These are phyloP conservation scores for Yarrowia sp. DNA, from an alignment of 805 yeast genomes.

Conservation along the genomic window DNA sequence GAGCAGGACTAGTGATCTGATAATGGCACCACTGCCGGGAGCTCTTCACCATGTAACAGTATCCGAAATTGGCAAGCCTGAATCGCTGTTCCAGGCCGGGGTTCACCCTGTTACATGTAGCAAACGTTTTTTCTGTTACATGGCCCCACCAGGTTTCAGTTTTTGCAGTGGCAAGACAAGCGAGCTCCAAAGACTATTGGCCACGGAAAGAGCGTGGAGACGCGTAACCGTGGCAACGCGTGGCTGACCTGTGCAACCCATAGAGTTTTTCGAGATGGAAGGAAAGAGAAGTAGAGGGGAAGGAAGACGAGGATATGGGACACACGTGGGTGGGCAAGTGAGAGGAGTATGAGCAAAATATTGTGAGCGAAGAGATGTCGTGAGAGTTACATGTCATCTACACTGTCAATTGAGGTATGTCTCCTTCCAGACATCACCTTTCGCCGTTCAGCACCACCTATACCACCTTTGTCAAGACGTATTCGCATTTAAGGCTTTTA, in stretches of 20 bases:
- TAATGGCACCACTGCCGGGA: no score
- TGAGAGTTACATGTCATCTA: no score
- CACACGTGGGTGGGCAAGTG: no score
- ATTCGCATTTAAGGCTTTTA: conserved; percentile 1
- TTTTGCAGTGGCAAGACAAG: background rate
- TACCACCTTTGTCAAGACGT: conserved; percentile 8
- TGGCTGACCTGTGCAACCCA: background rate
- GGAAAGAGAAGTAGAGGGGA: background rate
- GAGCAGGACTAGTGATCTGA: background rate
- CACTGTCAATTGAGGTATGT: no score
- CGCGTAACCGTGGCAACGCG: conserved; percentile 39
- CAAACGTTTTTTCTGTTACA: background rate
- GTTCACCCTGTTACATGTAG: no score
- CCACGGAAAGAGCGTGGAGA: conserved; percentile 4
- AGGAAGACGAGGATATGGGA: no score
- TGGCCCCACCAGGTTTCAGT: background rate
- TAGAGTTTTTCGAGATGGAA: background rate
- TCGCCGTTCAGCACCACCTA: no score
- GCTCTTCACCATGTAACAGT: no score
- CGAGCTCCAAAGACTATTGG: background rate
- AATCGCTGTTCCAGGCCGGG: no score
- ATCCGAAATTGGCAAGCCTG: no score
- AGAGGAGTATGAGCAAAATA: no score
- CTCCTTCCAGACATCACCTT: background rate
- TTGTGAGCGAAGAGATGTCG: no score